phyloP scores from a whole-genome alignment of 2,329 filamentous ascomycete genomes.

The Lojkania enalia region DNA sequence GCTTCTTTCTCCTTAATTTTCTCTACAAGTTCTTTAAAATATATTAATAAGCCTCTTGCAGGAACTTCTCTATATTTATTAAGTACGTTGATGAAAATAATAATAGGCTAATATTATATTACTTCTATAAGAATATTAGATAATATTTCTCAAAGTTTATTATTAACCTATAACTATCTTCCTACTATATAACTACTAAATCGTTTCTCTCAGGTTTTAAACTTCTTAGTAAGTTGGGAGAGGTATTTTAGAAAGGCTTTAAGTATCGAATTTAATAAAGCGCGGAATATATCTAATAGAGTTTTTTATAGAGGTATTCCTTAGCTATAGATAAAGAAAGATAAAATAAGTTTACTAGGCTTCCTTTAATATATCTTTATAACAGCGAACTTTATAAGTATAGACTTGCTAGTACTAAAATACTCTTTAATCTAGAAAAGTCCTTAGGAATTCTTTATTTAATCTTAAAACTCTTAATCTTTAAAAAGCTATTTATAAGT shows the following conservation, averaged over 20 bases:
- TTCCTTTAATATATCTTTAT: not conserved
- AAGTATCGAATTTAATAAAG: constrained; percentile 10
- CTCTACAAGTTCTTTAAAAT: constrained; percentile 11
- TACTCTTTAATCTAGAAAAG: constrained; percentile 11
- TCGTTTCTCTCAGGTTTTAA: constrained; percentile 16
- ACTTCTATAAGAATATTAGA: constrained; percentile 11
- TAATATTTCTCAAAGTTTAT: constrained; percentile 18
- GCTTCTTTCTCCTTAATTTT: constrained; percentile 3
- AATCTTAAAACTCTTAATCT: constrained; percentile 4
- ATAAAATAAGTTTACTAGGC: constrained; percentile 6
- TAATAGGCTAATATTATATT: constrained; percentile 2
- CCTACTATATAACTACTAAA: constrained; percentile 7
- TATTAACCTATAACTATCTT: constrained; percentile 17
- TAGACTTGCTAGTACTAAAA: constrained; percentile 8
- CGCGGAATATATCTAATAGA: constrained; percentile 9
- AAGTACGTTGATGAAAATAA: constrained; percentile 13
- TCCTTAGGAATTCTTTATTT: constrained; percentile 5
- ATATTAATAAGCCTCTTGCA: constrained; percentile 8
- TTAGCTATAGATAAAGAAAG: constrained; percentile 12
- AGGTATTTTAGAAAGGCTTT: constrained; percentile 13
- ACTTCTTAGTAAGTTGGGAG: constrained; percentile 11
- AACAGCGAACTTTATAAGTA: constrained; percentile 11
- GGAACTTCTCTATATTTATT: constrained; percentile 8
- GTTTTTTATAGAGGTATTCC: constrained; percentile 9
- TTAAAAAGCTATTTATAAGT: constrained; percentile 11